Evolutionary conservation across 2,329 filamentous ascomycete genomes (phyloP).

Genomic region (Ascochyta fabae): DNA sequence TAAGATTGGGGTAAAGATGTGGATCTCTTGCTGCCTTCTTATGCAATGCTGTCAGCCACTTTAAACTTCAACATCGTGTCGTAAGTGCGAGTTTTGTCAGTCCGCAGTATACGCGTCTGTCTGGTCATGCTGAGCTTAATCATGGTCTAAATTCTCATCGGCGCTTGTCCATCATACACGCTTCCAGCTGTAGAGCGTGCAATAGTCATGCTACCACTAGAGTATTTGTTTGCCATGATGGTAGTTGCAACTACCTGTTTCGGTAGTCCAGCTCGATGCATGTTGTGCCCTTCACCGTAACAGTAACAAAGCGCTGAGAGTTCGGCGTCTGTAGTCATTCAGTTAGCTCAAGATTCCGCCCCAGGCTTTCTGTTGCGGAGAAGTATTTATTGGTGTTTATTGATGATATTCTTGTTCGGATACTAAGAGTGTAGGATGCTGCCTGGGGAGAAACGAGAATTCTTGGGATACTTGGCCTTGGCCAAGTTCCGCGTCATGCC

Average conservation of each 20-base stretch:
- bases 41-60: background rate
- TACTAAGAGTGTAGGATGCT: background rate
- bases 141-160: background rate
- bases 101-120: background rate
- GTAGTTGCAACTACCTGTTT: too few species aligned
- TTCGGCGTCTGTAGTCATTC: too few species aligned
- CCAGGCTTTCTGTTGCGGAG: too few species aligned
- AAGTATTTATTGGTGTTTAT: too few species aligned
- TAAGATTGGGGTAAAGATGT: background rate
- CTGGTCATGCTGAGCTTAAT: background rate
- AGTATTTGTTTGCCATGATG: too few species aligned
- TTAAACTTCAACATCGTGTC: background rate
- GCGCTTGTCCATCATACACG: background rate
- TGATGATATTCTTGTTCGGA: too few species aligned
- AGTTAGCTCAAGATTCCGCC: too few species aligned
- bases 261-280: too few species aligned
- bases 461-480: conserved; percentile 6
- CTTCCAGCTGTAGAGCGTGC: background rate
- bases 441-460: conserved; percentile 4
- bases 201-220: background rate
- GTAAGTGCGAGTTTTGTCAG: background rate
- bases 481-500: background rate
- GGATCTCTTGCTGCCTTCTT: background rate
- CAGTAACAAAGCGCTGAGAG: too few species aligned
- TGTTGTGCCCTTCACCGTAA: too few species aligned